A percentile compares a stretch with the other conserved stretches of the same genome.
phyloP scores from a whole-genome alignment of 2,329 filamentous ascomycete species.

The Epichloe baconii region DNA sequence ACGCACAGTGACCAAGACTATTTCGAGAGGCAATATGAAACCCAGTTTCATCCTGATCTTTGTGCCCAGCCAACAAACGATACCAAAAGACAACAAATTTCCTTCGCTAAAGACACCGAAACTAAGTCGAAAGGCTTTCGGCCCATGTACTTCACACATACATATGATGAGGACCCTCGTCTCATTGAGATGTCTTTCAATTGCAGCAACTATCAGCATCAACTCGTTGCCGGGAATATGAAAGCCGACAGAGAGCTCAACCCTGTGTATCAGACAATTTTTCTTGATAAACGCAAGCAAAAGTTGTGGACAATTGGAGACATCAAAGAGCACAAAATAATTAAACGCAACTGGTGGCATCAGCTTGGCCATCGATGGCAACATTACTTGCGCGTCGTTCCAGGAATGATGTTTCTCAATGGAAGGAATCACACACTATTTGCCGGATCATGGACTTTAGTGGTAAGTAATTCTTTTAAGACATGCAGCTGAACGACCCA shows the following conservation, averaged over 20 bases:
- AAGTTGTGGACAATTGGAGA: constrained; percentile 46
- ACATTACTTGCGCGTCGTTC: constrained; percentile 52
- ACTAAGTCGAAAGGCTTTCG: constrained; percentile 42
- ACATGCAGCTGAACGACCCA: background rate
- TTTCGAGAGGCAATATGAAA: constrained; percentile 57
- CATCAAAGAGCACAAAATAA: constrained; percentile 46
- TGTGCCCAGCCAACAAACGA: constrained; percentile 33
- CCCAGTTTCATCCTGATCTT: constrained; percentile 37
- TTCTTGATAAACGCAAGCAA: constrained; percentile 43
- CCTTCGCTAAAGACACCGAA: constrained; percentile 29
- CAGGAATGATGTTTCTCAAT: constrained; percentile 60
- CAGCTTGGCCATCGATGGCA: constrained; percentile 52
- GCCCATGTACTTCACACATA: constrained; percentile 54
- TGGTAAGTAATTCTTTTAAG: constrained; percentile 29
- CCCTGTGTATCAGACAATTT: constrained; percentile 60
- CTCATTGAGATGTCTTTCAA: constrained; percentile 62
- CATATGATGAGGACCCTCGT: constrained; percentile 39
- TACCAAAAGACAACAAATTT: constrained; percentile 25
- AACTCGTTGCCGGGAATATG: constrained; percentile 38
- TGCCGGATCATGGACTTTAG: constrained; percentile 55
- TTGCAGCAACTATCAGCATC: constrained; percentile 62
- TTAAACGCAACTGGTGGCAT: constrained; percentile 54
- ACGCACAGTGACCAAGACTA: constrained; percentile 54
- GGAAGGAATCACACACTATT: constrained; percentile 49
- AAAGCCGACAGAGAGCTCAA: constrained; percentile 23